These are phyloP conservation scores for Edaphochlamys debaryana DNA, from an alignment of 139 green algal genomes.

Conservation along the genomic window DNA sequence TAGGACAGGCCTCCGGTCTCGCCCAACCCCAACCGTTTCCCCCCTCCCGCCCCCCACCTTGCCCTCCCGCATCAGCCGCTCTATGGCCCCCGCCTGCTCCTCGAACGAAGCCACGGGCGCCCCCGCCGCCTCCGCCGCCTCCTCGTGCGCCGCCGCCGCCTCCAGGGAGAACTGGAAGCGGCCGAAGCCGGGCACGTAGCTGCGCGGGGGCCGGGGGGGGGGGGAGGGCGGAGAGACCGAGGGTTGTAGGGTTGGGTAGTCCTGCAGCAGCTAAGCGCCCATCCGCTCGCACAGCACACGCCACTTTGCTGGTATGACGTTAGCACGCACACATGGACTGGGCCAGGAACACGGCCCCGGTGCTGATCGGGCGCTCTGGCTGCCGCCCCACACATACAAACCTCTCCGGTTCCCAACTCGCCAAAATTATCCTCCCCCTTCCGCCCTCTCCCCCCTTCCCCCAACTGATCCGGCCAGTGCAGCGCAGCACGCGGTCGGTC, in stretches of 20 bases:
- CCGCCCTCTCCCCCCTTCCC: no score
- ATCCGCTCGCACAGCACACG: no score
- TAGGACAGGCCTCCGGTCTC: no score
- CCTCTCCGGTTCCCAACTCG: no score
- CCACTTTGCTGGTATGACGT: no score
- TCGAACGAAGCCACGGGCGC: conserved; percentile 21
- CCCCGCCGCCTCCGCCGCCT: conserved; percentile 5
- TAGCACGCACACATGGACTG: no score
- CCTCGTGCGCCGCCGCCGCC: conserved; percentile 16
- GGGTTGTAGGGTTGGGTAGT: background rate
- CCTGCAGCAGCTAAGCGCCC: no score
- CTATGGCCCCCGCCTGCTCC: conserved; percentile 56
- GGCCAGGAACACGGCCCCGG: no score
- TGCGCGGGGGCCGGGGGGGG: background rate
- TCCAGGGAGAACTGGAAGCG: conserved; percentile 6
- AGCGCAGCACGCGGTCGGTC: conserved; percentile 62
- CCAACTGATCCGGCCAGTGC: conserved; percentile 63
- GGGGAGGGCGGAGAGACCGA: background rate
- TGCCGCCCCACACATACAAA: no score
- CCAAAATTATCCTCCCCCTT: no score
- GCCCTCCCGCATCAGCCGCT: conserved; percentile 62
- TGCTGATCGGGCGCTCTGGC: no score
- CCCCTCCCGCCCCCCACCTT: conserved; percentile 51
- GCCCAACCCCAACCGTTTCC: no score
- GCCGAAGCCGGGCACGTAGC: conserved; percentile 22